These are phyloP conservation scores for Helotiales sp. DNA, from an alignment of 2,329 filamentous ascomycete genomes.

Conservation along the genomic window DNA sequence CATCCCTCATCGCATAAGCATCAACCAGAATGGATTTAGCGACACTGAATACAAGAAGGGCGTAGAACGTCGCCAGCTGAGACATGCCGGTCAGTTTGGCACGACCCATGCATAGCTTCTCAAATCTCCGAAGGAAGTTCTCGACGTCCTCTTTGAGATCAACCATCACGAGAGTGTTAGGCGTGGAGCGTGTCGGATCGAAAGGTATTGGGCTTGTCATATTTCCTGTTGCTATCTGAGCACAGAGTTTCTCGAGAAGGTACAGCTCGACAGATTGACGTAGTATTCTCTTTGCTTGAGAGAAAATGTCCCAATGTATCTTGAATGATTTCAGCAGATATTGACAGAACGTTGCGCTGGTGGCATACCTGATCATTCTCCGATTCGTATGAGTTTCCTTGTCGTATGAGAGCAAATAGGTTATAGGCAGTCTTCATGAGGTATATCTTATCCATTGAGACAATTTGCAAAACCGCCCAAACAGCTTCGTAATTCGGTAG, in stretches of 20 bases:
- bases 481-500: conserved; percentile 21
- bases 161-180: conserved; percentile 25
- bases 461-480: conserved; percentile 23
- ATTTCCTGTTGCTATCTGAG: conserved; percentile 20
- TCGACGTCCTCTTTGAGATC: conserved; percentile 24
- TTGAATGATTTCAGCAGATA: not conserved
- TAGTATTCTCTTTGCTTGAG: conserved; percentile 18
- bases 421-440: conserved; percentile 22
- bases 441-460: conserved; percentile 23
- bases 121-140: conserved; percentile 20
- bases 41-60: conserved; percentile 23
- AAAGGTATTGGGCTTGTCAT: conserved; percentile 19
- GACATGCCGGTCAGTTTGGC: conserved; percentile 19
- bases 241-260: conserved; percentile 24
- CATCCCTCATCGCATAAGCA: conserved; percentile 19
- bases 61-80: conserved; percentile 24
- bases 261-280: conserved; percentile 28
- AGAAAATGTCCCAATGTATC: conserved; percentile 23
- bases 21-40: conserved; percentile 25
- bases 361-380: conserved; percentile 14
- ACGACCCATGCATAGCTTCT: conserved; percentile 19
- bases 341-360: not conserved
- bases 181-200: conserved; percentile 12
- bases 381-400: conserved; percentile 21
- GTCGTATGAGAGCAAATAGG: conserved; percentile 18